Conservation (phyloP, 805 yeast species). For the Lachancea waltii region DNA sequence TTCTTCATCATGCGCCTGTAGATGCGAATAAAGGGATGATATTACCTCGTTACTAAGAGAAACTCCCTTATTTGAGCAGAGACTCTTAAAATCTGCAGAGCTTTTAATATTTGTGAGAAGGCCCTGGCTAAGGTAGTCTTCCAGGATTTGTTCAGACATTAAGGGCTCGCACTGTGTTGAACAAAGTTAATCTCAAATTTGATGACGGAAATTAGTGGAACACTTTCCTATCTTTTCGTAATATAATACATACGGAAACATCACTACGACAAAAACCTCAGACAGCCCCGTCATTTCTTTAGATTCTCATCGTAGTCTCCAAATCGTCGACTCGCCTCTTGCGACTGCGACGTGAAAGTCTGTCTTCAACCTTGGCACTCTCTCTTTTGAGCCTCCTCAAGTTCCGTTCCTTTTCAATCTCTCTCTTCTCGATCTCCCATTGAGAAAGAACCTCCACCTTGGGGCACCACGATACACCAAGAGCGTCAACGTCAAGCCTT, state of each 20-base stretch:
- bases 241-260: no score
- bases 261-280: no score
- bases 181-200: not conserved
- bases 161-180: no score
- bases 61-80: not conserved
- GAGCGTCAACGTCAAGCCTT: conserved; percentile 66
- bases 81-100: not conserved
- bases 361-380: conserved; percentile 64
- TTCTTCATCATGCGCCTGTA: not conserved
- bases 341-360: conserved; percentile 36
- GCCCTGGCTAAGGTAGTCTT: conserved; percentile 4
- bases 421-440: conserved; percentile 91
- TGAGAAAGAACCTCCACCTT: conserved; percentile 77
- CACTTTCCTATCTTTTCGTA: not conserved
- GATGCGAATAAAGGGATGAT: not conserved
- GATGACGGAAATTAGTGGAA: not conserved
- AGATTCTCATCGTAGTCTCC: conserved; percentile 33
- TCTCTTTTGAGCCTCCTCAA: conserved; percentile 90
- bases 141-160: conserved; percentile 5
- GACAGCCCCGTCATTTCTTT: no score
- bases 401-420: conserved; percentile 89
- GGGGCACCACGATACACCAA: conserved; percentile 85
- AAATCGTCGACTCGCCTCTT: conserved; percentile 47
- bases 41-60: not conserved
- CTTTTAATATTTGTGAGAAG: conserved; percentile 1